Base-by-base conservation (phyloP, 805 yeast species). In the Lachancea sp. region DNA sequence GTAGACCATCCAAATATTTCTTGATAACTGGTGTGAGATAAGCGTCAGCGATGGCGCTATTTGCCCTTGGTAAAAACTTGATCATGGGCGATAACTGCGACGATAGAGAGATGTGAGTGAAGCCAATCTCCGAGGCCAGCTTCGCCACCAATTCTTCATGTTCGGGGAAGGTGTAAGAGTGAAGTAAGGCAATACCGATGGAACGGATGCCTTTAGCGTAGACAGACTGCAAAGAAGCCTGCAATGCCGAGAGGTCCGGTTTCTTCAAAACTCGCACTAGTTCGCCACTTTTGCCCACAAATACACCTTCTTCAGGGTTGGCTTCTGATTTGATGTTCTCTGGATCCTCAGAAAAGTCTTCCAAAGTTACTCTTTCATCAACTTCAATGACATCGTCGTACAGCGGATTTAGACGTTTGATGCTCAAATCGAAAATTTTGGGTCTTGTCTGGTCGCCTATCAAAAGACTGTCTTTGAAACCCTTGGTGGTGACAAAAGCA, bases 391-490 rank as follows among this genome's bases (percentile, higher is more conserved):
- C 96, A 2, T 73, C 62, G 42, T 82, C 81, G 56, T 88, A 89
- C 27, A 91, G 70, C 17, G 79, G 82, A 5, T 75, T 81, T 11
- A 89, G 81, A 56, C 82, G 85, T 41, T 73, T 69, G 37, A 90
- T 86, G 5, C 85, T 75, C 52, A 91, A 69, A 55, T 89, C 95
- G 58, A 91, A 91, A 42, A 91, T 88, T 54, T 81, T 73, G 2
- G 98, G 98, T 56, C 98, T 73, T 2, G 95, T 78, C 62, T 91
- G 98, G 58, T 87, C 89, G 2, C 98, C 98, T 53, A 91, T 90
- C 2, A 72, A 65, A 49, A 91, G 69, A 33, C 85, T 79, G 58
- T 91, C 97, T 53, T 78, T 78, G 66, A 88, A 91, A 0, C 97
- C 99, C 56, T 80, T 83, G 13, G 97, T 86, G 2, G 95, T 88